A percentile compares a stretch with the other conserved stretches of the same genome.
phyloP scores from a whole-genome alignment of 768 basidiomycete genomes.

The Trametes punicea region DNA sequence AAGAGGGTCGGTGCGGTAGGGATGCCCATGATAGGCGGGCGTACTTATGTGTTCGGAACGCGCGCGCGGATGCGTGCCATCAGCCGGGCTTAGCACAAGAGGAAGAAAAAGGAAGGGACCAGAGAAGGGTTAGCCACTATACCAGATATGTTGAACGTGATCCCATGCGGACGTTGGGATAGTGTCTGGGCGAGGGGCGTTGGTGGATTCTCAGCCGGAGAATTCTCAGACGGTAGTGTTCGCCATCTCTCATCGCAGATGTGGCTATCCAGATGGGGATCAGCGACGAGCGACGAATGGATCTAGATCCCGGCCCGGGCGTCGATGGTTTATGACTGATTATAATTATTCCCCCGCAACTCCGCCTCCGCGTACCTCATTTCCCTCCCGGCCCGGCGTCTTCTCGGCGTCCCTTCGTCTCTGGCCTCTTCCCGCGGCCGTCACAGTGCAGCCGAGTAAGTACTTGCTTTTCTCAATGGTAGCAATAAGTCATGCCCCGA shows the following conservation, averaged over 20 bases:
- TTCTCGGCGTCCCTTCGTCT: neutral
- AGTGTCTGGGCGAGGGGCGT: neutral
- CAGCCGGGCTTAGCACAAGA: neutral
- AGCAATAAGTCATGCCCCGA: neutral
- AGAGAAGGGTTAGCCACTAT: neutral
- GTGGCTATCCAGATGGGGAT: no score
- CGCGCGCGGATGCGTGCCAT: neutral
- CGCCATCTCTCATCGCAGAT: neutral
- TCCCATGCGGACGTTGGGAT: neutral
- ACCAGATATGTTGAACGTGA: slow-evolving; percentile 1
- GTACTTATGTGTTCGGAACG: slow-evolving; percentile 3
- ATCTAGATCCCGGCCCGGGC: neutral
- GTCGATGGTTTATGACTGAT: neutral
- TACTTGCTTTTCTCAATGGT: no score
- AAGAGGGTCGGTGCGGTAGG: neutral
- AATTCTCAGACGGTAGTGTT: no score
- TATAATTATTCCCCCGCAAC: neutral
- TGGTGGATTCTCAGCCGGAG: neutral
- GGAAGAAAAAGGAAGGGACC: neutral
- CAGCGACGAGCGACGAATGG: no score
- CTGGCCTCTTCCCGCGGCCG: neutral
- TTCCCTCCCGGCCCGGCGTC: neutral
- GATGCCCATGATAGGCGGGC: neutral
- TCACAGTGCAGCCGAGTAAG: neutral
- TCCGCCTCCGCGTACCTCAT: neutral